Base-by-base conservation (phyloP, 176 grass and related monocot species). In the Stipa capillata region DNA sequence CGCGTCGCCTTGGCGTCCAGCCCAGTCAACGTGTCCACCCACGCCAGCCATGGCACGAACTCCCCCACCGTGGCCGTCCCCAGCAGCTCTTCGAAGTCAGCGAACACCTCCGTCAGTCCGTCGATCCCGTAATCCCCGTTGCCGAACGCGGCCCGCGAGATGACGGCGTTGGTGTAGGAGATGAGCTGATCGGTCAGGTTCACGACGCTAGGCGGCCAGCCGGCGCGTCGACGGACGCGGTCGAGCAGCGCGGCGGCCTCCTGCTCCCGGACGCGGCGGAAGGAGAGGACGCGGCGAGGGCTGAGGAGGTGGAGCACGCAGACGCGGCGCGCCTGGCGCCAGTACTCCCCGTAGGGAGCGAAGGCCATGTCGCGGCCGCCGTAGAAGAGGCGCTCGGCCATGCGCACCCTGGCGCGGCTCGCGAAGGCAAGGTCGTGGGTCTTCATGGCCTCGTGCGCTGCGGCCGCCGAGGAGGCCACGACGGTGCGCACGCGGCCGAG, bases 331-430 rank as follows among this genome's bases (percentile, higher is more conserved):
- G 84, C 32, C 32, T 86, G 78, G 36, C 87, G 84, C 89, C 89
- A 95, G 56, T 85, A 79, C 5, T 91, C 81, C 20, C 89, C 87
- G 75, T 90, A 85, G n/a, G 89, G 89, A 1, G 87, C 58, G 72
- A 95, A 92, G 4, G 20, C 78, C 2, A 95, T 34, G 81, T 85
- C 89, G 62, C 67, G 69, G 1, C 48, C 73, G 42, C 69, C 80
- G 29, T 95, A 90, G 18, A 78, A 24, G 5, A 94, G 60, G 21
- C 66, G 72, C 2, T 82, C 73, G 5, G 68, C 86, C 39, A 84
- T 32, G 60, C 23, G 50, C 14, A 41, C 42, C 4, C 13, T 0
- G 1, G 84, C 81, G 0, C 92, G 81, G 78, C 52, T 84, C 8
- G 87, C 87, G 66, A 95, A 89, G 24, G 17, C 71, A 36, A 87